These are phyloP conservation scores for Penicillium sp. DNA, from an alignment of 2,329 filamentous ascomycete genomes.

Conservation along the genomic window DNA sequence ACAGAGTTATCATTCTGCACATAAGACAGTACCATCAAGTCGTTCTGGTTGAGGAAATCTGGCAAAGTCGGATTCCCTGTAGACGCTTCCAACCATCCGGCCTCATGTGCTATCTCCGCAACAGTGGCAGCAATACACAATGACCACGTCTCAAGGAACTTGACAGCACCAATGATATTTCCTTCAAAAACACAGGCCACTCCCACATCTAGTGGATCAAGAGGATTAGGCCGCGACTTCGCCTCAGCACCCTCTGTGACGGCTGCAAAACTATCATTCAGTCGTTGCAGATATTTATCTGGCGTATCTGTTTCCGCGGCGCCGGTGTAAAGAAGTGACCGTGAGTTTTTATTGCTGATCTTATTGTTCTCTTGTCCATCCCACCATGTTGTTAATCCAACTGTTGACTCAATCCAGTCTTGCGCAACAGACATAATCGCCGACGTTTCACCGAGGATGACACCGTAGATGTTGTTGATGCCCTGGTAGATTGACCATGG, in stretches of 20 bases:
- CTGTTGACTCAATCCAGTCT: conserved; percentile 87
- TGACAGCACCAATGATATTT: conserved; percentile 71
- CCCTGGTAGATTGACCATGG: conserved; percentile 90
- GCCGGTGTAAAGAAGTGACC: conserved; percentile 34
- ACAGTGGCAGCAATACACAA: conserved; percentile 72
- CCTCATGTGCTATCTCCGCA: conserved; percentile 77
- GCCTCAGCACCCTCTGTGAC: conserved; percentile 60
- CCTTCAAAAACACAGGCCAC: conserved; percentile 79
- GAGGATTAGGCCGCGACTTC: conserved; percentile 68
- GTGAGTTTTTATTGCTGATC: conserved; percentile 22
- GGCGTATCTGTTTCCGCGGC: conserved; percentile 52
- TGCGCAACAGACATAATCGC: conserved; percentile 73
- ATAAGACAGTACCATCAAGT: conserved; percentile 77
- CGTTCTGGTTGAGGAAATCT: conserved; percentile 69
- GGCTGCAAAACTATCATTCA: conserved; percentile 65
- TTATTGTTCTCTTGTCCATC: conserved; percentile 66
- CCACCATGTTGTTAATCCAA: conserved; percentile 88
- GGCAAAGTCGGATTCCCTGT: conserved; percentile 56
- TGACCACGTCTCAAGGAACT: conserved; percentile 74
- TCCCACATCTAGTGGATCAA: conserved; percentile 73
- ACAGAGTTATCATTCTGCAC: conserved; percentile 52
- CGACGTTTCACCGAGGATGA: conserved; percentile 70
- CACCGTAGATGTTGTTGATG: conserved; percentile 73
- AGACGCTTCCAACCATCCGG: conserved; percentile 71
- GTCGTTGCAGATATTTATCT: conserved; percentile 68